Percentiles rank a stretch among this genome's conserved stretches.
Evolutionary conservation across 2,329 filamentous ascomycete genomes (phyloP).

Genomic region (Pestalotiopsis sp.): DNA sequence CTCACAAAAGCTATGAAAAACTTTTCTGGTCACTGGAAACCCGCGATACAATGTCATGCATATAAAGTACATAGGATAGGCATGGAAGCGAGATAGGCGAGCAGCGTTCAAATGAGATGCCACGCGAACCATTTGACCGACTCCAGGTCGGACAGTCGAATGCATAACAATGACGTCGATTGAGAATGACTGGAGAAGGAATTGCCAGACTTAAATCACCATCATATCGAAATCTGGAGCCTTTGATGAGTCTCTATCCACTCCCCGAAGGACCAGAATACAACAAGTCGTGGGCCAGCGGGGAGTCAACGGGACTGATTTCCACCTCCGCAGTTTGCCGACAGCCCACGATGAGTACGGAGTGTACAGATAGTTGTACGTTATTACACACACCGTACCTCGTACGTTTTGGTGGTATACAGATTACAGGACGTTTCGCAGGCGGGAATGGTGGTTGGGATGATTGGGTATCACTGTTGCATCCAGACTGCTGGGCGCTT

Average conservation of each 20-base stretch:
- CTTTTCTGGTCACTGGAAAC: too few species aligned
- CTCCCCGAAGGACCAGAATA: neutral
- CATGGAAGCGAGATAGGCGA: neutral
- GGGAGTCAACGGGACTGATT: neutral
- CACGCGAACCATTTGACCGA: neutral
- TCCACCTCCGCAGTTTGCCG: neutral
- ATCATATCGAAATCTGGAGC: neutral
- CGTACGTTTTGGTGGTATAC: too few species aligned
- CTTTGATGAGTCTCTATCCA: neutral
- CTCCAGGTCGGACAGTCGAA: neutral
- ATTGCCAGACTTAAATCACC: neutral
- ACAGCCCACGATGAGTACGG: neutral
- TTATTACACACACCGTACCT: neutral
- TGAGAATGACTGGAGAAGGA: neutral
- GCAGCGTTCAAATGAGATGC: neutral
- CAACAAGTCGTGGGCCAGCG: neutral
- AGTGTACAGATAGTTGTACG: neutral
- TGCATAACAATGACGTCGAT: neutral
- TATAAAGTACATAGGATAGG: too few species aligned
- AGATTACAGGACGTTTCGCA: neutral
- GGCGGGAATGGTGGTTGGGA: neutral
- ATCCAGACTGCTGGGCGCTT: neutral
- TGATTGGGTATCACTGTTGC: neutral
- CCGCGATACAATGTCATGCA: too few species aligned
- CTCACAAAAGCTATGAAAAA: too few species aligned